Evolutionary conservation across 2,329 filamentous ascomycete genomes (phyloP).

Genomic region (Tolypocladium cylindrosporum): DNA sequence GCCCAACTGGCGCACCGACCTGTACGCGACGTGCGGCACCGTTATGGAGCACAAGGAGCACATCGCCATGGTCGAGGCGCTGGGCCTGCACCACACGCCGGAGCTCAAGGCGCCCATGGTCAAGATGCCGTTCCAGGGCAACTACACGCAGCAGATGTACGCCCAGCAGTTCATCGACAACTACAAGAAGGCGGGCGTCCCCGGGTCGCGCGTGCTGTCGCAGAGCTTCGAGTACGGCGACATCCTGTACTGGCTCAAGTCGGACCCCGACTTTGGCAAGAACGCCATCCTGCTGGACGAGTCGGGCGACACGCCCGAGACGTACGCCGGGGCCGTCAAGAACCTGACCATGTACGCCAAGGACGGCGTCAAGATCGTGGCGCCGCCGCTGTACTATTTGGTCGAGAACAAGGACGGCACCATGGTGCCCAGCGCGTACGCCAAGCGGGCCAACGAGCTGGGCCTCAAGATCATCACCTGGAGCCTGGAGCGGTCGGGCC

Average conservation of each 20-base stretch:
- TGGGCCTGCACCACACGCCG: constrained; percentile 53
- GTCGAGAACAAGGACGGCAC: constrained; percentile 39
- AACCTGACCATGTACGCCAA: constrained; percentile 45
- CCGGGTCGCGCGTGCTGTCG: constrained; percentile 43
- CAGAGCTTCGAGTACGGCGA: constrained; percentile 59
- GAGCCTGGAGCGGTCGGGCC: constrained; percentile 57
- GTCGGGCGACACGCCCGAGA: constrained; percentile 42
- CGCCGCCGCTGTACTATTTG: constrained; percentile 54
- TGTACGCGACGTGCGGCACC: constrained; percentile 56
- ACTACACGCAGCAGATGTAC: constrained; percentile 56
- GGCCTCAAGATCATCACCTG: constrained; percentile 58
- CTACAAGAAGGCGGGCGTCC: constrained; percentile 42
- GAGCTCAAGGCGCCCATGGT: constrained; percentile 60
- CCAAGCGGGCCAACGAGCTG: constrained; percentile 46
- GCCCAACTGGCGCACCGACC: constrained; percentile 51
- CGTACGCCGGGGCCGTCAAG: constrained; percentile 42
- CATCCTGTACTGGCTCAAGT: constrained; percentile 56
- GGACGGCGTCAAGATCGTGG: constrained; percentile 51
- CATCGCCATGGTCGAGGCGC: constrained; percentile 46
- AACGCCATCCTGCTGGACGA: constrained; percentile 59
- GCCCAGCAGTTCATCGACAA: constrained; percentile 56
- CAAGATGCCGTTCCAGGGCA: constrained; percentile 56
- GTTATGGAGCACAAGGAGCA: constrained; percentile 51
- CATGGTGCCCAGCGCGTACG: constrained; percentile 55
- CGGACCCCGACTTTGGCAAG: constrained; percentile 47